Base-by-base conservation (phyloP, 257 asterid genomes). In the Anisodus tanguticus region DNA sequence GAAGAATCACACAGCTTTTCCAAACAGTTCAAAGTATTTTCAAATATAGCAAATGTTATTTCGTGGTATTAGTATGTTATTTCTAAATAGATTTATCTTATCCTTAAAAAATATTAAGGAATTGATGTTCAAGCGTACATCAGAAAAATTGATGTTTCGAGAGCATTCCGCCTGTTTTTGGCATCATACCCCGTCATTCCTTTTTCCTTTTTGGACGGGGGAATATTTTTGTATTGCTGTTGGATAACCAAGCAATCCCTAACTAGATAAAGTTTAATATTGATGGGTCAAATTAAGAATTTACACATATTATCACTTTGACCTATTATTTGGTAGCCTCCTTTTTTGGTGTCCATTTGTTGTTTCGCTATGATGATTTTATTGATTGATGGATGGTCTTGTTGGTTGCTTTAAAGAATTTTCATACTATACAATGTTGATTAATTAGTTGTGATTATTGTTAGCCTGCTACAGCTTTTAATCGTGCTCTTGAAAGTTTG, bases 401-500 rank as follows among this genome's bases (percentile, higher is more conserved):
- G 63, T 53, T 53, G 12, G 51, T 53, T 31, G 13, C 81, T 16
- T 53, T 53, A 8, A 8, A 77, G 60, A 77, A 11, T 26, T 7
- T 13, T 77, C 81, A 51, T 26, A 22, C 81, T 53, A 31, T 26
- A 3, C 41, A 51, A 31, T 26, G 53, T 57, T 53, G 22, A 67
- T 76, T 77, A 74, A 69, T 88, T 85, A 84, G 72, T 67, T 69
- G 45, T 87, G 83, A 78, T 15, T 81, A 53, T 87, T 85, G 74
- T 82, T 93, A 97, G 99, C 97, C 98, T 85, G 98, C 98, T 80
- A 89, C 94, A 86, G 92, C 97, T 86, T 95, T 95, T 91, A 93
- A 85, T 86, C 89, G 79, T 88, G 98, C 97, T 2, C 91, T 92
- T 83, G 99, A 97, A 79, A 89, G 90, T 86, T 88, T 95, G 88